Percentiles rank a stretch among this genome's conserved stretches.
Evolutionary conservation across 2,329 filamentous ascomycete genomes (phyloP).

Genomic region (Erysiphe pulchra): DNA sequence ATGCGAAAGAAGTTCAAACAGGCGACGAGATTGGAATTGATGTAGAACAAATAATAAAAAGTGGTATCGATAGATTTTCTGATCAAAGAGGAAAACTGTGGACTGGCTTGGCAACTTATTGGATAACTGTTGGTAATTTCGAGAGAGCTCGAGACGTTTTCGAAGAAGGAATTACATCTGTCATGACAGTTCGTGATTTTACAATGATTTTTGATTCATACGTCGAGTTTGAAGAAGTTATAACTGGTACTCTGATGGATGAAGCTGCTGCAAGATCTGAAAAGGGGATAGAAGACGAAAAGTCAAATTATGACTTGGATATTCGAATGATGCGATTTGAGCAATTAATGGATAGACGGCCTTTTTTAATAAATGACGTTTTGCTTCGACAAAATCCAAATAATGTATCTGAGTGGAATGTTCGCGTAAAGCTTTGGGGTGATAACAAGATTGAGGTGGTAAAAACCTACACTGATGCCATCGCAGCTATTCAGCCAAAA

Average conservation of each 20-base stretch:
- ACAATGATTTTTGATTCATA: constrained; percentile 92
- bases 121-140: constrained; percentile 80
- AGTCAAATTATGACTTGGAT: constrained; percentile 82
- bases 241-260: constrained; percentile 81
- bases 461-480: constrained; percentile 83
- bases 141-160: constrained; percentile 83
- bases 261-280: constrained; percentile 56
- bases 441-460: constrained; percentile 80
- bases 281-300: constrained; percentile 50
- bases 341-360: constrained; percentile 86
- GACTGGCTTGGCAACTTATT: constrained; percentile 87
- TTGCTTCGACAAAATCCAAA: constrained; percentile 86
- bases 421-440: constrained; percentile 84
- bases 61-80: constrained; percentile 69
- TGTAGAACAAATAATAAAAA: constrained; percentile 77
- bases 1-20: constrained; percentile 65
- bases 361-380: constrained; percentile 91
- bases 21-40: constrained; percentile 62
- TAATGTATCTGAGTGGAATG: constrained; percentile 92
- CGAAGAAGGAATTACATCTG: constrained; percentile 87
- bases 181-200: constrained; percentile 97
- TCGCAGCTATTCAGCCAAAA: constrained; percentile 78
- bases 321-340: constrained; percentile 96
- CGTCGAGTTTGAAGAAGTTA: constrained; percentile 86
- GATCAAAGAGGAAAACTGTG: constrained; percentile 89